phyloP scores from a whole-genome alignment of 2,329 filamentous ascomycete genomes.

The Ophiognomonia clavigignenti-juglandacearum region DNA sequence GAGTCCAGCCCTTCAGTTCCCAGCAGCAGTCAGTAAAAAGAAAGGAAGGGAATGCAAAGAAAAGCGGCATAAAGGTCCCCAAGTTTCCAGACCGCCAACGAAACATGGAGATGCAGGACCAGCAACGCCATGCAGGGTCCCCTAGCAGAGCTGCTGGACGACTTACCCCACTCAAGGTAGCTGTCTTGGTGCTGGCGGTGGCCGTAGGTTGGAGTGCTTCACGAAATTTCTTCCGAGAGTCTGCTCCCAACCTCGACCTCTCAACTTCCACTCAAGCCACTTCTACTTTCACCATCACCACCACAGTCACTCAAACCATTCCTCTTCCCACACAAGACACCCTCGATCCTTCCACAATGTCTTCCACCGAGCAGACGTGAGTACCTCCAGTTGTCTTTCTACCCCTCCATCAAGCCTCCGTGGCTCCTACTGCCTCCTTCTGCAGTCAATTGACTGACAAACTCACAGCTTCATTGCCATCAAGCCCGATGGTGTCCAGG shows the following conservation, averaged over 20 bases:
- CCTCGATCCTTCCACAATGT: conserved; percentile 51
- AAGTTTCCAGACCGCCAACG: neutral
- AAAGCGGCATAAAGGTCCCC: neutral
- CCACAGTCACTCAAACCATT: conserved; percentile 24
- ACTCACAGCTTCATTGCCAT: conserved; percentile 91
- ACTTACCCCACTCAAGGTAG: conserved; percentile 10
- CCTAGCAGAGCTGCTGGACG: neutral
- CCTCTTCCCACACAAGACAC: conserved; percentile 17
- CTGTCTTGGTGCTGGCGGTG: conserved; percentile 12
- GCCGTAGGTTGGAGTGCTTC: conserved; percentile 15
- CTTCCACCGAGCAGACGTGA: conserved; percentile 81
- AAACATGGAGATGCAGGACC: conserved; percentile 7
- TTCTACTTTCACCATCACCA: conserved; percentile 19
- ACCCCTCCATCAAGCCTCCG: conserved; percentile 15
- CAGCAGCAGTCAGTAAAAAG: too few relatives aligned
- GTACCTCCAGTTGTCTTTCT: conserved; percentile 30
- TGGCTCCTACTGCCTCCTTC: neutral
- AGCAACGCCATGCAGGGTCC: conserved; percentile 10
- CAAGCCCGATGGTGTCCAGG: conserved; percentile 99
- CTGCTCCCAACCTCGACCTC: conserved; percentile 39
- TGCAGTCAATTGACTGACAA: conserved; percentile 9
- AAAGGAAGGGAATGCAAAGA: too few relatives aligned
- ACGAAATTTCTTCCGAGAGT: conserved; percentile 25
- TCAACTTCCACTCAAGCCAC: conserved; percentile 29
- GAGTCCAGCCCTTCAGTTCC: too few relatives aligned